phyloP scores from a whole-genome alignment of 176 grass and related monocot species.

The Oryza glumipatula region DNA sequence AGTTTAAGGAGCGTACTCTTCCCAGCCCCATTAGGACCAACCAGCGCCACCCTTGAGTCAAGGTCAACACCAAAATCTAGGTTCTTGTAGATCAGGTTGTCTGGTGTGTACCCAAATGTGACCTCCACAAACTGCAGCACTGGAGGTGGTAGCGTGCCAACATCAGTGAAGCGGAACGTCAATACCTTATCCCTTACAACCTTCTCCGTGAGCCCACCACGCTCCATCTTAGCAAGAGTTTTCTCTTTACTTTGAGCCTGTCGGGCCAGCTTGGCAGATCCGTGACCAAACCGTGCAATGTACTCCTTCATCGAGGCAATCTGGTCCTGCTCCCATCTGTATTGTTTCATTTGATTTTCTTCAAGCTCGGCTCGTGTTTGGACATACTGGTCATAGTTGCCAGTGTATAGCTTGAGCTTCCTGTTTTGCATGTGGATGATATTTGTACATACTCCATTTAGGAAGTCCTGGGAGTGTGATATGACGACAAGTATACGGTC shows the following conservation, averaged over 20 bases:
- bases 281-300: slow-evolving; percentile 91
- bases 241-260: slow-evolving; percentile 96
- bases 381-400: slow-evolving; percentile 88
- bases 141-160: slow-evolving; percentile 84
- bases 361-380: slow-evolving; percentile 79
- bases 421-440: slow-evolving; percentile 97
- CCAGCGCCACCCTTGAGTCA: slow-evolving; percentile 80
- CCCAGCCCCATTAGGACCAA: slow-evolving; percentile 87
- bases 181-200: slow-evolving; percentile 71
- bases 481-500: slow-evolving; percentile 84
- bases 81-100: slow-evolving; percentile 80
- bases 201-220: slow-evolving; percentile 86
- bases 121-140: slow-evolving; percentile 94
- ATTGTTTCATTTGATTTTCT: slow-evolving; percentile 96
- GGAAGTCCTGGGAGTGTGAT: slow-evolving; percentile 90
- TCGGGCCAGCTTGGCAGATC: slow-evolving; percentile 86
- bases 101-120: slow-evolving; percentile 81
- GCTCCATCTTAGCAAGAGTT: slow-evolving; percentile 97
- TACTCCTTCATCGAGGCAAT: slow-evolving; percentile 92
- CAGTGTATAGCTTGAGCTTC: slow-evolving; percentile 89
- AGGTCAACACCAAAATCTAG: slow-evolving; percentile 95
- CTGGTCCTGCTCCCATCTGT: slow-evolving; percentile 97
- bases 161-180: slow-evolving; percentile 74
- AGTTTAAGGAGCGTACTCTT: slow-evolving; percentile 94
- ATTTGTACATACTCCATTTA: slow-evolving; percentile 92